Conservation (phyloP, 1,284 basidiomycete genomes). For the Heliocybe sulcata region DNA sequence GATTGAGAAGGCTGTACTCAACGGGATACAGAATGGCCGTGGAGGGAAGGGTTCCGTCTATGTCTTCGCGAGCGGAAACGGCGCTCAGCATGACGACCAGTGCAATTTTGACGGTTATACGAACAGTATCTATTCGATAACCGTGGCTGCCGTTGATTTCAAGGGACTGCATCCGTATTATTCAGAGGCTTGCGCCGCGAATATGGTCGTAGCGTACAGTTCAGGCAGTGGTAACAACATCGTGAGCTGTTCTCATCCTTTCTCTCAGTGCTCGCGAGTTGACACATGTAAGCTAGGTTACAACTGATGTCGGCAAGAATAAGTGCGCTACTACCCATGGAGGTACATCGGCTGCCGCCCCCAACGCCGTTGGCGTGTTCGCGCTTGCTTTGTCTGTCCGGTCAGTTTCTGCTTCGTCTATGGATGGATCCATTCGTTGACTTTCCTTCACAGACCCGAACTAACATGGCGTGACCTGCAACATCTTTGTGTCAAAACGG, state of each 20-base stretch:
- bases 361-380: conserved; percentile 89
- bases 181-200: conserved; percentile 95
- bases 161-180: conserved; percentile 95
- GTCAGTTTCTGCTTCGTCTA: conserved; percentile 33
- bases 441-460: conserved; percentile 56
- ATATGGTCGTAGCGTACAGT: conserved; percentile 94
- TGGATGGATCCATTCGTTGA: neutral
- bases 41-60: conserved; percentile 89
- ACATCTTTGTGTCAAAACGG: conserved; percentile 80
- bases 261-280: conserved; percentile 12
- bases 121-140: conserved; percentile 95
- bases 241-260: conserved; percentile 39
- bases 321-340: conserved; percentile 85
- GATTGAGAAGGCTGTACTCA: conserved; percentile 92
- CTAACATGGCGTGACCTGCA: conserved; percentile 97
- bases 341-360: conserved; percentile 96
- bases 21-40: conserved; percentile 90
- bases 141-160: conserved; percentile 90
- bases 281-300: conserved; percentile 51
- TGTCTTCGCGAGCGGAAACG: conserved; percentile 98
- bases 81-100: conserved; percentile 87
- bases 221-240: conserved; percentile 94
- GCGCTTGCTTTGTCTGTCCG: conserved; percentile 82
- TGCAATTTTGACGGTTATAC: conserved; percentile 99
- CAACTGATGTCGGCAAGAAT: conserved; percentile 88